Evolutionary conservation across 2,329 filamentous ascomycete species (phyloP).

Genomic region (Huntiella bhutanensis): DNA sequence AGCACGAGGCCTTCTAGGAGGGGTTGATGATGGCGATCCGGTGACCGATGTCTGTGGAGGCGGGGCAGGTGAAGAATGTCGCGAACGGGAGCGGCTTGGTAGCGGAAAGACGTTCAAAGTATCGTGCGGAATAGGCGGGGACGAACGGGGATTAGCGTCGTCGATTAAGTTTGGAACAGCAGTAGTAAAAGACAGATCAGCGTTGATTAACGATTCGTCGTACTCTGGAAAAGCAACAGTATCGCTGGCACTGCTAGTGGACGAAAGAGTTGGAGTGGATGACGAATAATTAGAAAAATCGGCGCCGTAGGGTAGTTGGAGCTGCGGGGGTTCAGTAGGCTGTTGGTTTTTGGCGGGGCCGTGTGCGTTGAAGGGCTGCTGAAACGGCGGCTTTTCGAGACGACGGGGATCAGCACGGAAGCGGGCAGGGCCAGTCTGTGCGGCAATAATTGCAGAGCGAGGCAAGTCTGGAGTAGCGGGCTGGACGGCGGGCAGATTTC

Average conservation of each 20-base stretch:
- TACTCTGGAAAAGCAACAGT: conserved; percentile 11
- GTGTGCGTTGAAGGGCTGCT: conserved; percentile 10
- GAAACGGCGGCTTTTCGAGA: conserved; percentile 11
- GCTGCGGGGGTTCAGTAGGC: conserved; percentile 5
- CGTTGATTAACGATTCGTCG: conserved; percentile 8
- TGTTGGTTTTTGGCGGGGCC: conserved; percentile 7
- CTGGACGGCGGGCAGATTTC: conserved; percentile 11
- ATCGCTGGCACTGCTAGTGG: conserved; percentile 3
- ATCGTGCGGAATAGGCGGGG: conserved; percentile 8
- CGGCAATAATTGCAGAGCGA: conserved; percentile 13
- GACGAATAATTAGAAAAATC: conserved; percentile 8
- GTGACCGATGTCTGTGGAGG: too few species aligned
- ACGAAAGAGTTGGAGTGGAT: neutral
- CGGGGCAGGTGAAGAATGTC: conserved; percentile 9
- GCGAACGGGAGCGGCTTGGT: conserved; percentile 8
- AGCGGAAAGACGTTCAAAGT: conserved; percentile 8
- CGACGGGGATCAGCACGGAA: conserved; percentile 12
- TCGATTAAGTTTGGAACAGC: conserved; percentile 2
- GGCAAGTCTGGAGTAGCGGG: conserved; percentile 10
- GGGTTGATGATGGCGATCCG: conserved; percentile 5
- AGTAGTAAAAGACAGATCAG: conserved; percentile 9
- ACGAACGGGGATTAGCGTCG: conserved; percentile 9
- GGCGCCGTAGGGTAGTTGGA: conserved; percentile 11
- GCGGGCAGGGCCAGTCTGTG: conserved; percentile 12
- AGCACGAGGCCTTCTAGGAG: conserved; percentile 10